Percentiles rank a stretch among this genome's conserved stretches.
Evolutionary conservation across 345 rosid species (phyloP).

Genomic region (Camelina neglecta): DNA sequence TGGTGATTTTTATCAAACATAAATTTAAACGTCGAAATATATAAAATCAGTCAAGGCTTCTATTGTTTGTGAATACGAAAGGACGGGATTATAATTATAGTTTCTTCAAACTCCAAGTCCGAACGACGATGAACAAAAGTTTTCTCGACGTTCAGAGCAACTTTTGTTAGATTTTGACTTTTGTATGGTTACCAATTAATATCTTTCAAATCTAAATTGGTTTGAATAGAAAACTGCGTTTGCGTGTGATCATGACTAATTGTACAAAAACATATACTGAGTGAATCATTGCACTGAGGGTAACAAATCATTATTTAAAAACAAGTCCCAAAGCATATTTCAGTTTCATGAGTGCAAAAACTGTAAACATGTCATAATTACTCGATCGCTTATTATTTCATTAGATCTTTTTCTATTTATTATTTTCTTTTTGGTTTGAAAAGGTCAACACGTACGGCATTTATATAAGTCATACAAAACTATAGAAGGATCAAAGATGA

Average conservation of each 20-base stretch:
- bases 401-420: background rate
- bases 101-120: slow-evolving; percentile 11
- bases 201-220: background rate
- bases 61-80: background rate
- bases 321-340: slow-evolving; percentile 62
- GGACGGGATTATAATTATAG: background rate
- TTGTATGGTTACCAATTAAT: background rate
- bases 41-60: background rate
- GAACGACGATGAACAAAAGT: slow-evolving; percentile 4
- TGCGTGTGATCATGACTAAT: slow-evolving; percentile 42
- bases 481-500: background rate
- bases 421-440: slow-evolving; percentile 2
- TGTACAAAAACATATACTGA: slow-evolving; percentile 14
- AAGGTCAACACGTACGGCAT: slow-evolving; percentile 28
- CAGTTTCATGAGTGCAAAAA: slow-evolving; percentile 48
- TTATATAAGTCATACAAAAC: slow-evolving; percentile 14
- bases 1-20: background rate
- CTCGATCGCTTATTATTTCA: slow-evolving; percentile 33
- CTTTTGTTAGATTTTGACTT: slow-evolving; percentile 4
- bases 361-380: slow-evolving; percentile 43
- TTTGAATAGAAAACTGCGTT: slow-evolving; percentile 22
- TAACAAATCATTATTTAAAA: slow-evolving; percentile 56
- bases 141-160: background rate
- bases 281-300: slow-evolving; percentile 54
- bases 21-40: background rate